Percentiles rank a stretch among this genome's conserved stretches.
Conservation (phyloP, 202 grass and related monocot genomes). For the Schoenoplectus tabernaemontani region DNA sequence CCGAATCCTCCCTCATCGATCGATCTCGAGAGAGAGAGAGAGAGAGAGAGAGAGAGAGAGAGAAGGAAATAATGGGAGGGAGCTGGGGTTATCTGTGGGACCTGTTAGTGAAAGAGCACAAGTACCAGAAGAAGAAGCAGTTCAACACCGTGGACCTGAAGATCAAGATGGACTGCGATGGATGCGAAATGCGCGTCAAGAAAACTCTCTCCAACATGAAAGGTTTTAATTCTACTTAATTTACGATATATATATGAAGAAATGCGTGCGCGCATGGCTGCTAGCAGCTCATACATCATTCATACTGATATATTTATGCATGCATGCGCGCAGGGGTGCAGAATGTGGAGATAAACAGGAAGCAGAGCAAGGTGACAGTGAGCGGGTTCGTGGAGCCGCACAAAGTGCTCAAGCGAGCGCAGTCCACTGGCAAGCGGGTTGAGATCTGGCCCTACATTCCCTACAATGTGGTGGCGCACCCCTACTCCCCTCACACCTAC, state of each 20-base stretch:
- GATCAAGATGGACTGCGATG: constrained; percentile 83
- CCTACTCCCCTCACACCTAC: constrained; percentile 38
- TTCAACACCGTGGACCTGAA: constrained; percentile 59
- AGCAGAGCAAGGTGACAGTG: constrained; percentile 54
- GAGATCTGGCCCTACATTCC: constrained; percentile 72
- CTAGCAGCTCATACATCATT: no score
- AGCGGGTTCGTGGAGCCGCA: constrained; percentile 43
- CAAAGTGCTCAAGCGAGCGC: constrained; percentile 44
- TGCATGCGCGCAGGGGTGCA: constrained; percentile 55
- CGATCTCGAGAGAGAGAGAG: no score
- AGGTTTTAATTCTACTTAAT: no score
- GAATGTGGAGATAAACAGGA: constrained; percentile 52
- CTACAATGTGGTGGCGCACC: constrained; percentile 52
- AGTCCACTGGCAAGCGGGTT: constrained; percentile 58
- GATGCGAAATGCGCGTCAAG: constrained; percentile 66
- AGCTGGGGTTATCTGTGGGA: constrained; percentile 8
- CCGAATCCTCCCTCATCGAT: no score
- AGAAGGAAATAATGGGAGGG: not conserved
- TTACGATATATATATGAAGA: no score
- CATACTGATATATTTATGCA: not conserved
- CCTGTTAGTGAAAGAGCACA: constrained; percentile 24
- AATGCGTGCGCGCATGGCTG: no score
- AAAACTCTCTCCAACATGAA: constrained; percentile 53
- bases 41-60: not conserved
- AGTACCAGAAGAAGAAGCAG: constrained; percentile 32